These are phyloP conservation scores for Vaccinium vitisidaea DNA, from an alignment of 148 eudicot genomes.

Conservation along the genomic window DNA sequence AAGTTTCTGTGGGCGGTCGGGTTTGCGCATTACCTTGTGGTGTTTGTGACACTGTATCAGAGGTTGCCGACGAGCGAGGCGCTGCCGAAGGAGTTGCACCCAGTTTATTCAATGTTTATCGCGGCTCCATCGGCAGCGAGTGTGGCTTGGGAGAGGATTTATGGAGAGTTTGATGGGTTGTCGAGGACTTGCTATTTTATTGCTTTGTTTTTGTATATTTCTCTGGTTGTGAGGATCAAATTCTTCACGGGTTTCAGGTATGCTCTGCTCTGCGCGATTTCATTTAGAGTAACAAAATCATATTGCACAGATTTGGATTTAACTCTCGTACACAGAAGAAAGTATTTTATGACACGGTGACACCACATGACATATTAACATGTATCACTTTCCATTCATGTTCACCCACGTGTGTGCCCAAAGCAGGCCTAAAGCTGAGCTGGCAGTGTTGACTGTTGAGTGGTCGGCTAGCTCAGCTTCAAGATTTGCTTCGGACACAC, in stretches of 20 bases:
- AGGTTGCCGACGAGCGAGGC: conserved; percentile 88
- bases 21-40: conserved; percentile 82
- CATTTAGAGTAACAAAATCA: background rate
- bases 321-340: no score
- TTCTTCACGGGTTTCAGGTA: conserved; percentile 91
- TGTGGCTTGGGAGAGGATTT: conserved; percentile 80
- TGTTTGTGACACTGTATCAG: conserved; percentile 90
- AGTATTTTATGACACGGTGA: no score
- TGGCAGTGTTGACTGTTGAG: no score
- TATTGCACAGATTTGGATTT: no score
- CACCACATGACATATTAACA: no score
- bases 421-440: no score
- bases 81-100: conserved; percentile 91
- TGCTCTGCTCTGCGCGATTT: background rate
- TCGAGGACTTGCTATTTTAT: conserved; percentile 90
- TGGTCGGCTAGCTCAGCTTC: no score
- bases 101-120: conserved; percentile 93
- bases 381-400: no score
- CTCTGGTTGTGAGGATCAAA: conserved; percentile 75
- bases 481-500: no score
- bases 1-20: conserved; percentile 96
- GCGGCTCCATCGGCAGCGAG: conserved; percentile 96
- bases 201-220: conserved; percentile 75
- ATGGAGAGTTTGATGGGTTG: conserved; percentile 86
- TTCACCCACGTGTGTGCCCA: no score